These are phyloP conservation scores for Cyberlindnera americana DNA, from an alignment of 805 yeast genomes.

Conservation along the genomic window DNA sequence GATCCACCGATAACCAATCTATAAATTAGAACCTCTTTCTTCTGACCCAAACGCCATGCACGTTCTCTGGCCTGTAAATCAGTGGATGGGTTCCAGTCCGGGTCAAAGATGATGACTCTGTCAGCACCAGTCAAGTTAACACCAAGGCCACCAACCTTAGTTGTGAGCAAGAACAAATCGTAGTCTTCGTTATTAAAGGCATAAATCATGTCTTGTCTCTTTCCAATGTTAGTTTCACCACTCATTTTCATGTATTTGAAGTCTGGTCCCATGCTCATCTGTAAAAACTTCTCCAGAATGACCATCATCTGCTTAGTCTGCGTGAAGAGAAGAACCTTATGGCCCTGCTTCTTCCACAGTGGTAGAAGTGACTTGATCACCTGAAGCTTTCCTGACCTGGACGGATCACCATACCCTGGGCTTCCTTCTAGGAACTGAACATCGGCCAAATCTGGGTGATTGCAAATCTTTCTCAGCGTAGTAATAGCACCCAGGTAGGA, in stretches of 20 bases:
- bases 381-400: slow-evolving; percentile 83
- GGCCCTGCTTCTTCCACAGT: slow-evolving; percentile 74
- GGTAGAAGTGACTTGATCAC: slow-evolving; percentile 73
- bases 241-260: slow-evolving; percentile 81
- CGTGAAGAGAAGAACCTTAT: slow-evolving; percentile 80
- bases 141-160: slow-evolving; percentile 95
- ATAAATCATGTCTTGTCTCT: slow-evolving; percentile 78
- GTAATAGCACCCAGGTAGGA: slow-evolving; percentile 89
- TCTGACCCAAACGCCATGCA: slow-evolving; percentile 97
- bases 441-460: slow-evolving; percentile 85
- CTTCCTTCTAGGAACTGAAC: slow-evolving; percentile 33
- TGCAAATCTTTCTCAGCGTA: slow-evolving; percentile 85
- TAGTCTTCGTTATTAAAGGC: slow-evolving; percentile 60
- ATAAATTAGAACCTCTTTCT: slow-evolving; percentile 85
- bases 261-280: slow-evolving; percentile 31
- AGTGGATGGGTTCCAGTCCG: slow-evolving; percentile 98
- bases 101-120: slow-evolving; percentile 89
- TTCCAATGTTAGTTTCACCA: slow-evolving; percentile 80
- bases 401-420: slow-evolving; percentile 50
- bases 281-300: slow-evolving; percentile 69
- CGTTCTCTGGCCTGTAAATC: slow-evolving; percentile 96
- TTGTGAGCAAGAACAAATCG: slow-evolving; percentile 77
- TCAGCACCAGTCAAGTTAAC: slow-evolving; percentile 94
- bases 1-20: slow-evolving; percentile 92
- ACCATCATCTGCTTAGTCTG: slow-evolving; percentile 94